Conservation (phyloP, 768 basidiomycete genomes). For the Suillus alpinus region DNA sequence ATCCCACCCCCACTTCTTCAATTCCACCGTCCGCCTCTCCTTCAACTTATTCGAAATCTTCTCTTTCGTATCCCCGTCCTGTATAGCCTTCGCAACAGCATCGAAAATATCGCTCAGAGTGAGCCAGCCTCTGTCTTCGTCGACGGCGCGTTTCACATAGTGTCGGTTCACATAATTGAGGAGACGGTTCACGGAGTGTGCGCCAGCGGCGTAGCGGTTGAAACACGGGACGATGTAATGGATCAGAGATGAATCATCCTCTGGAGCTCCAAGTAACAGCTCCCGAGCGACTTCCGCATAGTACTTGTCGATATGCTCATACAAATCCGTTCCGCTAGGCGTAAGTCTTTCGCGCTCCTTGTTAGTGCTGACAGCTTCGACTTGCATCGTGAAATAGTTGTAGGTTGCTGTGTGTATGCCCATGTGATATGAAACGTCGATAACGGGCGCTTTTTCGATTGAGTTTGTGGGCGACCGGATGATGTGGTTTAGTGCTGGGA, state of each 20-base stretch:
- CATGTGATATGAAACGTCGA: constrained; percentile 71
- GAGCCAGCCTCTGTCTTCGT: constrained; percentile 80
- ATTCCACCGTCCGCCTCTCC: constrained; percentile 59
- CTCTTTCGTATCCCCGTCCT: constrained; percentile 54
- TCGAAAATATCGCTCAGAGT: constrained; percentile 64
- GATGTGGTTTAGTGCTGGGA: constrained; percentile 76
- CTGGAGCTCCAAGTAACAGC: constrained; percentile 58
- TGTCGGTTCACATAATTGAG: constrained; percentile 72
- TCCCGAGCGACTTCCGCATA: constrained; percentile 61
- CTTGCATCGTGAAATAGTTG: constrained; percentile 71
- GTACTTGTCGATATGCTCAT: constrained; percentile 71
- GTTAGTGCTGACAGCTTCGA: constrained; percentile 41
- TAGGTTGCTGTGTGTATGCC: constrained; percentile 82
- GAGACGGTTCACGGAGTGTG: constrained; percentile 65
- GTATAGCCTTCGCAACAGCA: constrained; percentile 51
- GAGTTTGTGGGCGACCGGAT: constrained; percentile 65
- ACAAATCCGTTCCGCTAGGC: constrained; percentile 63
- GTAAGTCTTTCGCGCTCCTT: constrained; percentile 27
- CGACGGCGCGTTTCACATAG: constrained; percentile 72
- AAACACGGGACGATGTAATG: constrained; percentile 72
- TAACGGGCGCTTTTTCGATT: constrained; percentile 59
- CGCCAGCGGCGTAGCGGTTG: constrained; percentile 66
- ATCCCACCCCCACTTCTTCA: constrained; percentile 69
- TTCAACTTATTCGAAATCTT: constrained; percentile 55
- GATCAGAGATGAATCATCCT: constrained; percentile 63